Conservation (phyloP, 306 rosid genomes). For the Begonia loranthoides region DNA sequence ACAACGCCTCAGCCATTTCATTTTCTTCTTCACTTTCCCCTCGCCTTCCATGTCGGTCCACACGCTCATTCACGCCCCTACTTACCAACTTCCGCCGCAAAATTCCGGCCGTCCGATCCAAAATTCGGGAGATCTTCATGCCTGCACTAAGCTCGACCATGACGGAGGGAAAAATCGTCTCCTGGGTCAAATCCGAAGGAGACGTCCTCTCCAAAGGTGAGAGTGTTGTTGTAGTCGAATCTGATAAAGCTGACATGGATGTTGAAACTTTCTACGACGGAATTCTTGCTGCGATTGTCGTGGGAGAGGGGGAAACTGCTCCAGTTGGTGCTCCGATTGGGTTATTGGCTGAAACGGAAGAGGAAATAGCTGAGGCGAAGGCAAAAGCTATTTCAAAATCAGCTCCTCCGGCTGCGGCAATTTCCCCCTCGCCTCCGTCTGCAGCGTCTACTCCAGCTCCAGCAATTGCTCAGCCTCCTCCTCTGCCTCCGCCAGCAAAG, state of each 20-base stretch:
- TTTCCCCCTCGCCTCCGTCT: constrained; percentile 29
- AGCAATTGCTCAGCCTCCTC: constrained; percentile 32
- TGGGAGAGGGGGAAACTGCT: constrained; percentile 66
- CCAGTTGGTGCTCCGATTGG: constrained; percentile 89
- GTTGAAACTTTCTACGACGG: constrained; percentile 90
- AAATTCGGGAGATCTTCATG: constrained; percentile 95
- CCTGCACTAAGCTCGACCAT: constrained; percentile 97
- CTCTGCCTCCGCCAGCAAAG: constrained; percentile 20
- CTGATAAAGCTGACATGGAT: constrained; percentile 90
- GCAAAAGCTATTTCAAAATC: constrained; percentile 41
- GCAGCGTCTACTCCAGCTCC: constrained; percentile 30
- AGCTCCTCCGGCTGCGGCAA: constrained; percentile 10
- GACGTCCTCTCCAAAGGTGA: constrained; percentile 81
- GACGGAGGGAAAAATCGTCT: constrained; percentile 96
- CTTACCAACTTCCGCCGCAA: constrained; percentile 30
- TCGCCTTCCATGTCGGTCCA: constrained; percentile 27
- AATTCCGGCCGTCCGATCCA: constrained; percentile 33
- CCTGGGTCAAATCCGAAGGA: constrained; percentile 89
- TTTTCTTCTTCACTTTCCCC: constrained; percentile 47
- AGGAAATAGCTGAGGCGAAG: constrained; percentile 55
- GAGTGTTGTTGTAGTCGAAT: constrained; percentile 86
- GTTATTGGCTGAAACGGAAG: constrained; percentile 57
- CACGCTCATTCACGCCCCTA: constrained; percentile 14
- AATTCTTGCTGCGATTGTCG: constrained; percentile 75
- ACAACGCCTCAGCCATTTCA: constrained; percentile 24